A percentile compares a stretch with the other conserved stretches of the same genome.
phyloP scores from a whole-genome alignment of 345 rosid species.

The Sisymbrium irio region DNA sequence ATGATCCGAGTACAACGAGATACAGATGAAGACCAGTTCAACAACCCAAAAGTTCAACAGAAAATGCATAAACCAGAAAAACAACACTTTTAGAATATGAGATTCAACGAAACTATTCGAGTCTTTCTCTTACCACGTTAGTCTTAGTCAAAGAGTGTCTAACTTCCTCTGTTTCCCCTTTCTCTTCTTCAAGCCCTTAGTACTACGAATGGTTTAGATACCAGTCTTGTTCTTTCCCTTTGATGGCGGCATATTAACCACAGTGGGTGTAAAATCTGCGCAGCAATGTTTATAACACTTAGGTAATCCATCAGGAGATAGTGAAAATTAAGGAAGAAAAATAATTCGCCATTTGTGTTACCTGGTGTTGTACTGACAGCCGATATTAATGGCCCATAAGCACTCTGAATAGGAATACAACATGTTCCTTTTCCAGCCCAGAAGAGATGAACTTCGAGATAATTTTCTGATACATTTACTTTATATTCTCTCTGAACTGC shows the following conservation, averaged over 20 bases:
- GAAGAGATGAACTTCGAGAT: slow-evolving; percentile 37
- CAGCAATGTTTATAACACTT: slow-evolving; percentile 2
- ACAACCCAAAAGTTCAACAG: not conserved
- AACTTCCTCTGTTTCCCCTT: not conserved
- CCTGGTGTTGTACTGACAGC: slow-evolving; percentile 70
- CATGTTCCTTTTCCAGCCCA: slow-evolving; percentile 45
- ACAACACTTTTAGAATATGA: not conserved
- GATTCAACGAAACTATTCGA: not conserved
- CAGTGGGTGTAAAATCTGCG: slow-evolving; percentile 68
- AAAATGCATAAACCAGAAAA: not conserved
- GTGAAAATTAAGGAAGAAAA: not conserved
- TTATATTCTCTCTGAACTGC: slow-evolving; percentile 33
- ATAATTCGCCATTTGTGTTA: not conserved
- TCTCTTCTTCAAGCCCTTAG: not conserved
- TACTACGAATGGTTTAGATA: not conserved
- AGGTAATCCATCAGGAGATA: not conserved
- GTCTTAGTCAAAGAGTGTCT: not conserved
- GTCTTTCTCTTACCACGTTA: no score
- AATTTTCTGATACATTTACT: slow-evolving; percentile 33
- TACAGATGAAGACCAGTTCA: not conserved
- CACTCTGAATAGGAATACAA: slow-evolving; percentile 37
- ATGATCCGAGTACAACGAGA: not conserved
- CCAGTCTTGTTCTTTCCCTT: slow-evolving; percentile 16
- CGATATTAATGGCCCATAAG: slow-evolving; percentile 41
- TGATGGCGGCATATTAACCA: slow-evolving; percentile 45